These are phyloP conservation scores for Salisapilia sapeloensis DNA, from an alignment of 352 stramenopile species.

Conservation along the genomic window DNA sequence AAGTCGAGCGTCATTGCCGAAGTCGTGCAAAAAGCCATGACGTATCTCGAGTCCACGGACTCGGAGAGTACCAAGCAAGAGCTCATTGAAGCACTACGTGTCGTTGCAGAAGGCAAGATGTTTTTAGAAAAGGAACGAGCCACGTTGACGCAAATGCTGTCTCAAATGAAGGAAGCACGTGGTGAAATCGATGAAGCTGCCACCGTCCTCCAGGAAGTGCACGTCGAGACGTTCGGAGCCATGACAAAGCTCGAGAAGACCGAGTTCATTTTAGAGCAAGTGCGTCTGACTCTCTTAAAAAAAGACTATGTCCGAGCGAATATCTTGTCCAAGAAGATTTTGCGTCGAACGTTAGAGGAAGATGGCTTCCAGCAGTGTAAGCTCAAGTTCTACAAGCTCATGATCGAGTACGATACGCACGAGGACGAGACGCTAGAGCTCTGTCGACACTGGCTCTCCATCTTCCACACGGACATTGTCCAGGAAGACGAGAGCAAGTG, in stretches of 20 bases:
- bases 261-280: slow-evolving; percentile 97
- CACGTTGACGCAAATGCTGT: slow-evolving; percentile 84
- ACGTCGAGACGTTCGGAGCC: slow-evolving; percentile 97
- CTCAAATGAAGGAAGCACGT: slow-evolving; percentile 83
- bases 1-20: slow-evolving; percentile 74
- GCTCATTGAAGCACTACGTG: slow-evolving; percentile 87
- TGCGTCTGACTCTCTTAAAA: slow-evolving; percentile 92
- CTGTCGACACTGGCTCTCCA: slow-evolving; percentile 71
- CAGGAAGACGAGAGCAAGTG: slow-evolving; percentile 50
- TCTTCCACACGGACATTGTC: slow-evolving; percentile 64
- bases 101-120: slow-evolving; percentile 95
- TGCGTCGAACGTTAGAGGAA: slow-evolving; percentile 87
- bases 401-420: slow-evolving; percentile 93
- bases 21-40: slow-evolving; percentile 75
- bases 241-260: slow-evolving; percentile 97
- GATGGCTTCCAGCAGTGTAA: slow-evolving; percentile 92
- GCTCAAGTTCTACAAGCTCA: slow-evolving; percentile 92
- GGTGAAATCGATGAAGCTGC: slow-evolving; percentile 87
- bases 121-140: slow-evolving; percentile 95
- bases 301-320: slow-evolving; percentile 93
- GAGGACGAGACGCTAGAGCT: slow-evolving; percentile 94
- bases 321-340: slow-evolving; percentile 96
- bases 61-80: slow-evolving; percentile 80
- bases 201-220: slow-evolving; percentile 94
- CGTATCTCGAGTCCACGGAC: slow-evolving; percentile 55